A percentile compares a stretch with the other conserved stretches of the same genome.
These are phyloP conservation scores for Carex kokanica DNA, from an alignment of 176 grass and related monocot genomes.

Conservation along the genomic window DNA sequence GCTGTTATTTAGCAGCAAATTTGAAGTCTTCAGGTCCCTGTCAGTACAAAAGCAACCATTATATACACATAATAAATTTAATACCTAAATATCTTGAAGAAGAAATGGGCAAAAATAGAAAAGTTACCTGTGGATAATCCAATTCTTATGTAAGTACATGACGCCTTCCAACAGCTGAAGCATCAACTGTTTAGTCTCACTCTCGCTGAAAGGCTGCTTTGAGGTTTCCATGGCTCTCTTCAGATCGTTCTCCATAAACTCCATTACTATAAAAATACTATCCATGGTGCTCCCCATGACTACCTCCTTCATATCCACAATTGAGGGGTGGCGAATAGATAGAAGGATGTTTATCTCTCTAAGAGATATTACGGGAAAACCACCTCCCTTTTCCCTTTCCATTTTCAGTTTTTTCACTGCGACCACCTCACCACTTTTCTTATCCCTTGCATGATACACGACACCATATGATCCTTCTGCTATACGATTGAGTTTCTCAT, in stretches of 20 bases:
- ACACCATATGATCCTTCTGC: conserved; percentile 83
- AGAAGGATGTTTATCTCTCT: conserved; percentile 91
- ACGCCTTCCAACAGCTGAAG: conserved; percentile 77
- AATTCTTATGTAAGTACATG: conserved; percentile 90
- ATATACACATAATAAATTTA: conserved; percentile 4
- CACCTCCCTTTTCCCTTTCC: conserved; percentile 69
- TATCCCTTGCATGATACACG: conserved; percentile 78
- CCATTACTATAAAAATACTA: conserved; percentile 92
- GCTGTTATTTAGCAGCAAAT: conserved; percentile 78
- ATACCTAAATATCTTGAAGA: background rate
- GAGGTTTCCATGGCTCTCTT: conserved; percentile 76
- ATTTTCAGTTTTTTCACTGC: conserved; percentile 85
- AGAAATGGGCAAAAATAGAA: conserved; percentile 14
- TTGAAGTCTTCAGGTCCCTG: conserved; percentile 90
- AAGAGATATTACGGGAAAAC: conserved; percentile 76
- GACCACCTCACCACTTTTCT: conserved; percentile 67
- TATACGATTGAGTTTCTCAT: conserved; percentile 64
- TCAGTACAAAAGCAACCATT: conserved; percentile 15
- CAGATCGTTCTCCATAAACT: conserved; percentile 90
- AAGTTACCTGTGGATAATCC: conserved; percentile 72
- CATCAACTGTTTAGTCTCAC: conserved; percentile 88
- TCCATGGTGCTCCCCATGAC: conserved; percentile 52
- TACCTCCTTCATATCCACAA: conserved; percentile 87
- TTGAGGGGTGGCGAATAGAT: conserved; percentile 67
- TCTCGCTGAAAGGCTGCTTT: conserved; percentile 69